A percentile compares a stretch with the other conserved stretches of the same genome.
phyloP scores from a whole-genome alignment of 2,329 filamentous ascomycete genomes.

The Leptographium procerum region DNA sequence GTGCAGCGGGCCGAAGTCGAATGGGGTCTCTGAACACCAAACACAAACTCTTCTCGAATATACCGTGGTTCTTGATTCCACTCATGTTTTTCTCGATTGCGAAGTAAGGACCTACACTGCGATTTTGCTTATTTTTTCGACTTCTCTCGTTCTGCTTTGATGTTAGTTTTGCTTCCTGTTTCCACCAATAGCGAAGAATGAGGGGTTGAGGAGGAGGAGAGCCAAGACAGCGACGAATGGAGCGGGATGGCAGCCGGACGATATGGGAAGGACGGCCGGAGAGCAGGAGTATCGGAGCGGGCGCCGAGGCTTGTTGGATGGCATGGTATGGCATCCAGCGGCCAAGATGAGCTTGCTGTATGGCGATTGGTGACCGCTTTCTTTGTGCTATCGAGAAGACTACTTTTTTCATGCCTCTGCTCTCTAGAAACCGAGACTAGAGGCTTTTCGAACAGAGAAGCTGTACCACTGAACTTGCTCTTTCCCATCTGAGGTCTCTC shows the following conservation, averaged over 20 bases:
- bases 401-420: background rate
- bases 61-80: constrained; percentile 2
- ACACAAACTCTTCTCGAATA: constrained; percentile 6
- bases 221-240: background rate
- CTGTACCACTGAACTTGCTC: background rate
- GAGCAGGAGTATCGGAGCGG: background rate
- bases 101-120: constrained; percentile 6
- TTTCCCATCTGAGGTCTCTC: background rate
- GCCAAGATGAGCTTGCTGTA: background rate
- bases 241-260: background rate
- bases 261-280: background rate
- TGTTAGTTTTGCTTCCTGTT: background rate
- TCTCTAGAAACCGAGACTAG: background rate
- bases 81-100: background rate
- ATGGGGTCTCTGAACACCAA: constrained; percentile 7
- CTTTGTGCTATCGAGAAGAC: background rate
- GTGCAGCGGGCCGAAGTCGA: constrained; percentile 9
- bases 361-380: background rate
- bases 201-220: background rate
- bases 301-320: background rate
- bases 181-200: background rate
- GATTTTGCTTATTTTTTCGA: constrained; percentile 4
- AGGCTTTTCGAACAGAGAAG: background rate
- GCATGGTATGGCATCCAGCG: background rate
- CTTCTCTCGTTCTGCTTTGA: background rate